Evolutionary conservation across 2,329 filamentous ascomycete species (phyloP).

Genomic region (Xylogone sp.): DNA sequence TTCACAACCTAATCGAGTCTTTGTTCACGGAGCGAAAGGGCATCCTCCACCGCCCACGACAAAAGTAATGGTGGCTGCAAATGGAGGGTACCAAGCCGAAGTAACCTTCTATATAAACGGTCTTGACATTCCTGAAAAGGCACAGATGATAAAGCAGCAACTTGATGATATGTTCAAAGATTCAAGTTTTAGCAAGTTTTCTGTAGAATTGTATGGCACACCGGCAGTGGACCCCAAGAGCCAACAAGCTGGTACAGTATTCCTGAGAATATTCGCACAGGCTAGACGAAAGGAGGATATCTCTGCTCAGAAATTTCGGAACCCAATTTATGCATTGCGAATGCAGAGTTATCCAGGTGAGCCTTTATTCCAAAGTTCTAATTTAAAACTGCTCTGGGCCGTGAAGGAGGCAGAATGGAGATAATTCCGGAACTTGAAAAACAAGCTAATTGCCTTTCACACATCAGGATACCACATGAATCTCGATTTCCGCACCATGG

Average conservation of each 20-base stretch:
- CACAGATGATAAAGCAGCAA: conserved; percentile 20
- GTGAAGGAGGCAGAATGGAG: too few relatives aligned
- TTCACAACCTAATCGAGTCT: conserved; percentile 14
- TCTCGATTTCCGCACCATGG: conserved; percentile 39
- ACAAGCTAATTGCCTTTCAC: neutral
- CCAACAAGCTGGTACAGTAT: conserved; percentile 20
- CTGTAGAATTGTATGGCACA: conserved; percentile 27
- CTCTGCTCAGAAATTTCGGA: conserved; percentile 19
- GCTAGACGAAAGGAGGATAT: conserved; percentile 15
- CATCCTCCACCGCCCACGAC: conserved; percentile 19
- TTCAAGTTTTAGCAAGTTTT: conserved; percentile 32
- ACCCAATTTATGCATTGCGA: conserved; percentile 33
- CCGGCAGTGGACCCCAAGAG: conserved; percentile 14
- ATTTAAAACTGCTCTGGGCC: too few relatives aligned
- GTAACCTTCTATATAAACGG: conserved; percentile 22
- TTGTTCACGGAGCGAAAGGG: conserved; percentile 14
- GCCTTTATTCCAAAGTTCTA: too few relatives aligned
- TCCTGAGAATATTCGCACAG: conserved; percentile 21
- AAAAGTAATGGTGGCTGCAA: conserved; percentile 20
- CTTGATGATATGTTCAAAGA: conserved; percentile 20
- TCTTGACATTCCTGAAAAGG: conserved; percentile 23
- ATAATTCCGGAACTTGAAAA: too few relatives aligned
- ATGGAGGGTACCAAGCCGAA: conserved; percentile 26
- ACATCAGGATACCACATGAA: conserved; percentile 40
- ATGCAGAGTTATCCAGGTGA: conserved; percentile 37